Base-by-base conservation (phyloP, 148 eudicot genomes). In the Dianthus caryophyllus region DNA sequence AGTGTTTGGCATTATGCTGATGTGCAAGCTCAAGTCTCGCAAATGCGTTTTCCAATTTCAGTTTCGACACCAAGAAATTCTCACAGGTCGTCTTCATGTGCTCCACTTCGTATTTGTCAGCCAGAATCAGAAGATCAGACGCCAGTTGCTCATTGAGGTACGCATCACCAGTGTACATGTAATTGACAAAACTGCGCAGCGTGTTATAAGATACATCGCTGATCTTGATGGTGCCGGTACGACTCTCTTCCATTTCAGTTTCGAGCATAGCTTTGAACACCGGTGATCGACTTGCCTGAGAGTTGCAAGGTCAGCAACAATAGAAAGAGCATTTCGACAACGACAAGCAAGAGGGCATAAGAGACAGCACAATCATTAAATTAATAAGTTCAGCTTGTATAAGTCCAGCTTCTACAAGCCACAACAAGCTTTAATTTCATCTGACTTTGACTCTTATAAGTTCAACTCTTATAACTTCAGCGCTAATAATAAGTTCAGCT, bases 261-360 rank as follows among this genome's bases (percentile, higher is more conserved):
- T 91, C 96, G 15, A 91, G 86, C 97, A 91, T 91, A 48, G 91
- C 97, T 74, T 76, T 81, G 79, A 91, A 91, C 24, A 91, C 97
- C 18, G 97, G 97, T 13, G 97, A 91, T 17, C 96, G 88, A 71
- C 84, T 83, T 58, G 85, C 83, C 97, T 90, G 82, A n/a, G n/a
- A n/a, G n/a, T n/a, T n/a, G n/a, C n/a, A n/a, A n/a, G n/a, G n/a
- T n/a, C n/a, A n/a, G n/a, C n/a, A n/a, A n/a, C n/a, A n/a, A n/a
- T n/a, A n/a, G n/a, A n/a, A n/a, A n/a, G n/a, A n/a, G n/a, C n/a
- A n/a, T n/a, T n/a, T n/a, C n/a, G n/a, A n/a, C n/a, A n/a, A n/a
- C n/a, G n/a, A n/a, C n/a, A n/a, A n/a, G n/a, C n/a, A n/a, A n/a
- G n/a, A n/a, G n/a, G n/a, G n/a, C n/a, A n/a, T n/a, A n/a, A n/a